These are phyloP conservation scores for Abortiporus biennis DNA, from an alignment of 1,284 basidiomycete genomes.

Conservation along the genomic window DNA sequence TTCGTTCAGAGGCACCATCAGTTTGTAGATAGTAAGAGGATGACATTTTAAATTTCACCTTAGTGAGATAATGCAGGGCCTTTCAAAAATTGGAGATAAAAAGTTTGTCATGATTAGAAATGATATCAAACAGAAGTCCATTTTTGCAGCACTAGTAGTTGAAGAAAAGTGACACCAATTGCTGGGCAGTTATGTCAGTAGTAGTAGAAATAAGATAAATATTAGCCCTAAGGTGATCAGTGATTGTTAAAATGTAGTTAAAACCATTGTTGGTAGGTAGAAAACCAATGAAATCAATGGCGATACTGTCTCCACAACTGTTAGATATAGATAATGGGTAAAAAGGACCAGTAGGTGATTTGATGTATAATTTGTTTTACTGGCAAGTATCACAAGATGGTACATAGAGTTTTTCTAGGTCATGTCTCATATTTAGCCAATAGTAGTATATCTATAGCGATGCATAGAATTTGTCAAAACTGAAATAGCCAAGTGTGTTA, in stretches of 20 bases:
- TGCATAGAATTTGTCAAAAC: conserved; percentile 28
- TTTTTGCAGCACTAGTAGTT: conserved; percentile 35
- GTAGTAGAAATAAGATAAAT: conserved; percentile 27
- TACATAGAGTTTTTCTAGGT: conserved; percentile 21
- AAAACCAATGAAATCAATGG: conserved; percentile 39
- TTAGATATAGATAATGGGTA: conserved; percentile 20
- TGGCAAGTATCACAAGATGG: conserved; percentile 15
- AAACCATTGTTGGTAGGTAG: conserved; percentile 28
- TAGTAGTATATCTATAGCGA: conserved; percentile 25
- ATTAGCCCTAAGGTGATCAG: conserved; percentile 29
- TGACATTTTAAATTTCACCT: conserved; percentile 32
- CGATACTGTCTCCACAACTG: conserved; percentile 20
- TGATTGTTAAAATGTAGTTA: conserved; percentile 31
- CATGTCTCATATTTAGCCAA: conserved; percentile 32
- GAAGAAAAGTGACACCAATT: conserved; percentile 26
- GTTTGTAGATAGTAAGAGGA: conserved; percentile 39
- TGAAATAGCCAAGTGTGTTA: conserved; percentile 29
- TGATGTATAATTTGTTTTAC: conserved; percentile 14
- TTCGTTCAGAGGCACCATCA: conserved; percentile 20
- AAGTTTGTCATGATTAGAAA: conserved; percentile 33
- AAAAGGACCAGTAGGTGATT: conserved; percentile 11
- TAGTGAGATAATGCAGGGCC: conserved; percentile 26
- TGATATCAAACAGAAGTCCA: conserved; percentile 31
- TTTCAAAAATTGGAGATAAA: conserved; percentile 42
- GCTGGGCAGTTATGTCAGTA: conserved; percentile 24